Base-by-base conservation (phyloP, 2,329 filamentous ascomycete species). In the Xylariaceae sp. region DNA sequence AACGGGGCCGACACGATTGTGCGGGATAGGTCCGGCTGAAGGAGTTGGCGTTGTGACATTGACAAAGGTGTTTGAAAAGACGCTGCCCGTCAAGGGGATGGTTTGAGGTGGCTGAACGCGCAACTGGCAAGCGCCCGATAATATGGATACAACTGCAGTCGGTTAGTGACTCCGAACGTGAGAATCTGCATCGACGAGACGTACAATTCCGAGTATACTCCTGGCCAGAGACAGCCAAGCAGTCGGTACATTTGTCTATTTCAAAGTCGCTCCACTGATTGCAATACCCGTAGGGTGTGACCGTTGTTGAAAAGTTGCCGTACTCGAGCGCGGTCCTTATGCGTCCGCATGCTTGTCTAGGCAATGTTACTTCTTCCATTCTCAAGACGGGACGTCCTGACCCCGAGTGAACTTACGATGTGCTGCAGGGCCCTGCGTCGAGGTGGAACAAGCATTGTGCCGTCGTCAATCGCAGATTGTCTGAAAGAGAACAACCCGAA, bases 41-140 rank as follows among this genome's bases (percentile, higher is more conserved):
- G 75, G 69, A 0, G 74, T 70, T 0, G 82, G 79, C 0, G 71
- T 70, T 2, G 80, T 81, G 51, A 81, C 72, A 55, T 77, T 78
- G 41, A 83, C 73, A 0, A 62, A 54, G 0, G 71, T 66, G 7
- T 63, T 67, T 1, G 79, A 79, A 66, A 86, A 86, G 2, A 80
- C 66, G 26, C 71, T 68, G 27, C 83, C 82, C 4, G 76, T 65
- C 0, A 83, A 63, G 3, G 76, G 76, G n/a, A 85, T 62, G 0
- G 70, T 75, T 0, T 68, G 62, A 0, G 80, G 81, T 0, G 72
- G 65, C 0, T 64, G 58, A 0, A 83, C 80, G 54, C 71, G 71
- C 59, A 84, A 78, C 50, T 73, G 64, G 61, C 83, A 86, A 5
- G 78, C 81, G 19, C 79, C 81, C 54, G 81, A 70, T 6, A 86